phyloP scores from a whole-genome alignment of 768 basidiomycete species.

The Naganishia randhawae region DNA sequence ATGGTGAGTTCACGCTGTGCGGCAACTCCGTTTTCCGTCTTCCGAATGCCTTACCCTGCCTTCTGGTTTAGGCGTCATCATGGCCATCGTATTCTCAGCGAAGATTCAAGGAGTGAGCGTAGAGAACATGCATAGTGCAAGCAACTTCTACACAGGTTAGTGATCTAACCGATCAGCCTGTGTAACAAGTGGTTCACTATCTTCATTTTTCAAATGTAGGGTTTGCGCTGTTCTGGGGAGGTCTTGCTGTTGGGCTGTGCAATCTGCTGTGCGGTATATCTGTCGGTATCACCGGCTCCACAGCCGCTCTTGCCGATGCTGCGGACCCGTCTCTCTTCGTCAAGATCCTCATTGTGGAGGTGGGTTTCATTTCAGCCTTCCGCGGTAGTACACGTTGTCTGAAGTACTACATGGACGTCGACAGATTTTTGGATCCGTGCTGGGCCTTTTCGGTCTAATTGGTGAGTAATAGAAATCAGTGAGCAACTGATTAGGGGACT shows the following conservation, averaged over 20 bases:
- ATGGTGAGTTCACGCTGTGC: constrained; percentile 54
- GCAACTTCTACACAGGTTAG: constrained; percentile 88
- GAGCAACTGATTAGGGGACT: background rate
- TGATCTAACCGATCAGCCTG: background rate
- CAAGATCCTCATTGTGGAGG: constrained; percentile 93
- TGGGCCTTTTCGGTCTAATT: constrained; percentile 89
- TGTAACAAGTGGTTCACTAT: background rate
- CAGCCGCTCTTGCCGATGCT: constrained; percentile 90
- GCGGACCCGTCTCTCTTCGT: constrained; percentile 92
- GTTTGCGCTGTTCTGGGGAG: constrained; percentile 94
- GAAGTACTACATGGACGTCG: background rate
- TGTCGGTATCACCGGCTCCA: constrained; percentile 92
- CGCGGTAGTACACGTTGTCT: background rate
- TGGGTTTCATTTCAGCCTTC: constrained; percentile 65
- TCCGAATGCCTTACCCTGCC: background rate
- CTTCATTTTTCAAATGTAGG: constrained; percentile 55
- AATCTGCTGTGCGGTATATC: constrained; percentile 91
- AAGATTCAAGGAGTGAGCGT: constrained; percentile 62
- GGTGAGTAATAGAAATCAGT: constrained; percentile 59
- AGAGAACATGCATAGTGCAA: constrained; percentile 70
- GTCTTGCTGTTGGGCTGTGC: constrained; percentile 86
- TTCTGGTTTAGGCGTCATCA: constrained; percentile 59
- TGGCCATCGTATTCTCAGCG: constrained; percentile 90
- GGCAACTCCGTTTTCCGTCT: background rate
- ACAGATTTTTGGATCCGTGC: constrained; percentile 57